A percentile compares a stretch with the other conserved stretches of the same genome.
Evolutionary conservation across 129 eudicot species (phyloP).

Genomic region (Glebionis coronaria): DNA sequence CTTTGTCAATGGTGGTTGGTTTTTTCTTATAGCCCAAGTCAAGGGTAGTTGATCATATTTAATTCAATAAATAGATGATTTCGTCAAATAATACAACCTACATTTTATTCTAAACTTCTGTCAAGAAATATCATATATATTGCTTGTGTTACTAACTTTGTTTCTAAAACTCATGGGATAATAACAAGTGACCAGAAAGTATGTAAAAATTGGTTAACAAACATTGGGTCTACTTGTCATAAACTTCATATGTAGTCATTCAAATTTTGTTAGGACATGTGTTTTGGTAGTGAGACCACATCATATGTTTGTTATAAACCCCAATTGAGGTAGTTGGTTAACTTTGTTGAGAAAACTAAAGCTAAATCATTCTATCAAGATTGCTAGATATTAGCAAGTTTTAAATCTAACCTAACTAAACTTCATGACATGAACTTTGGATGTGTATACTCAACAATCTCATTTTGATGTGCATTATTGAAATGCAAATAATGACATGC

Average conservation of each 20-base stretch:
- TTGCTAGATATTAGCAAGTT: too few relatives aligned
- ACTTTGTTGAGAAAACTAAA: too few relatives aligned
- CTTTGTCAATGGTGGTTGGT: conserved; percentile 36
- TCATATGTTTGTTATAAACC: too few relatives aligned
- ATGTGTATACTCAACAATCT: background rate
- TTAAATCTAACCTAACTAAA: too few relatives aligned
- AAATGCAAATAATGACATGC: background rate
- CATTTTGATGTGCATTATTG: too few relatives aligned
- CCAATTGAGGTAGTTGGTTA: too few relatives aligned
- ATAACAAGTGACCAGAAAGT: background rate
- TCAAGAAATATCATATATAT: background rate
- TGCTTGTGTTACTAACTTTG: background rate
- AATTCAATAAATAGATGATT: conserved; percentile 1
- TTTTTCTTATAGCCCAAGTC: conserved; percentile 30
- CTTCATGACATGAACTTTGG: background rate
- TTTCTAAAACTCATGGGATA: background rate
- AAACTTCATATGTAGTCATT: background rate
- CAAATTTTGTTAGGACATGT: background rate
- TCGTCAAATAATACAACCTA: background rate
- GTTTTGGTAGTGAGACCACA: too few relatives aligned
- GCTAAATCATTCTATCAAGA: too few relatives aligned
- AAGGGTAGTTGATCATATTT: conserved; percentile 30
- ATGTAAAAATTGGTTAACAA: background rate
- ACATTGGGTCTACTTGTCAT: background rate
- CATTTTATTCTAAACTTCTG: conserved; percentile 7